These are phyloP conservation scores for Saccharomyces hybrid DNA, from an alignment of 1,139 yeast species.

Conservation along the genomic window DNA sequence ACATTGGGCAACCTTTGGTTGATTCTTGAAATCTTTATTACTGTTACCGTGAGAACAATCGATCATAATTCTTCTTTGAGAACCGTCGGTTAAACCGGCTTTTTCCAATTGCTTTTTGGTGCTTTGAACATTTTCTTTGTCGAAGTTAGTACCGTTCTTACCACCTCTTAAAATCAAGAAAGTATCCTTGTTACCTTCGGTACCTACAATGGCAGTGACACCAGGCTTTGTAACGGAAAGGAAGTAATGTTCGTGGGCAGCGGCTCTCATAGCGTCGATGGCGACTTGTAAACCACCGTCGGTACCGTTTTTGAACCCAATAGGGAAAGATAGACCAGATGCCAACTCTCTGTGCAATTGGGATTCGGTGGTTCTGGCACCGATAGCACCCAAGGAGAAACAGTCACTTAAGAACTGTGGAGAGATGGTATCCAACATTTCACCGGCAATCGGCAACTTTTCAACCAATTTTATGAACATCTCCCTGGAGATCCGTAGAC, in stretches of 20 bases:
- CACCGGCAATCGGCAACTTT: constrained; percentile 86
- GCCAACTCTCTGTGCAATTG: constrained; percentile 95
- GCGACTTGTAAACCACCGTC: constrained; percentile 92
- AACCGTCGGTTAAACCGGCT: constrained; percentile 45
- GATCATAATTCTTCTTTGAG: constrained; percentile 75
- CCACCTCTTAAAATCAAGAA: constrained; percentile 95
- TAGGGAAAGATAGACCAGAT: constrained; percentile 92
- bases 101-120: constrained; percentile 60
- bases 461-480: constrained; percentile 79
- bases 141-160: constrained; percentile 84
- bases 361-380: constrained; percentile 96
- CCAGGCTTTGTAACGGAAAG: constrained; percentile 91
- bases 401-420: constrained; percentile 90
- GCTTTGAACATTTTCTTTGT: constrained; percentile 58
- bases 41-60: constrained; percentile 98
- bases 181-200: constrained; percentile 87
- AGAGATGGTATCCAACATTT: constrained; percentile 94
- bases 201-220: constrained; percentile 89
- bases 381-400: constrained; percentile 91
- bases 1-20: constrained; percentile 80
- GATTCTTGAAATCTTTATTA: constrained; percentile 80
- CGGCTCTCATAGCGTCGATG: constrained; percentile 88
- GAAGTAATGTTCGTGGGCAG: constrained; percentile 90
- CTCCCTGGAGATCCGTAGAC: constrained; percentile 79
- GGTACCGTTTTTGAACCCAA: constrained; percentile 95